Percentiles rank a stretch among this genome's conserved stretches.
Evolutionary conservation across 176 grass and related monocot genomes (phyloP).

Genomic region (Themeda triandra): DNA sequence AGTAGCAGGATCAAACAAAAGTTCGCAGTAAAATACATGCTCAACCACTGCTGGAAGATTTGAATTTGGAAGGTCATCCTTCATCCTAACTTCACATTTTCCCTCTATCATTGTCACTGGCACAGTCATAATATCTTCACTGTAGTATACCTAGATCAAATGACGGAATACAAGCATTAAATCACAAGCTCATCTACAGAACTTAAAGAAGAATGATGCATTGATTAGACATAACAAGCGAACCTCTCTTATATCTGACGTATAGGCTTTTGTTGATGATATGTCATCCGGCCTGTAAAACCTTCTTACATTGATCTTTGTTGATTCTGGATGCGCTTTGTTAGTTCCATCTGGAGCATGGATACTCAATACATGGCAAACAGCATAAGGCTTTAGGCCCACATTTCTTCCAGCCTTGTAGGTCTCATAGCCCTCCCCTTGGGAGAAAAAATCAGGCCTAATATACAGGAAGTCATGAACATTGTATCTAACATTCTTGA

Average conservation of each 20-base stretch:
- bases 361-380: constrained; percentile 53
- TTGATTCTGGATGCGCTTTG: constrained; percentile 30
- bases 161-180: constrained; percentile 4
- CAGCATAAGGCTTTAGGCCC: constrained; percentile 61
- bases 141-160: constrained; percentile 64
- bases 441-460: constrained; percentile 48
- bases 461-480: constrained; percentile 61
- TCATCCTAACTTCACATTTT: constrained; percentile 64
- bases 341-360: constrained; percentile 5
- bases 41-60: constrained; percentile 48
- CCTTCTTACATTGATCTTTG: constrained; percentile 47
- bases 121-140: constrained; percentile 50
- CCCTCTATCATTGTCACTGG: constrained; percentile 54
- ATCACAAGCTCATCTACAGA: background rate
- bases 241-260: constrained; percentile 64
- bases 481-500: constrained; percentile 43
- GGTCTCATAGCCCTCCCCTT: constrained; percentile 31
- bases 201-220: background rate
- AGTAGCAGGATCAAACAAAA: constrained; percentile 58
- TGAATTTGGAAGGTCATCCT: constrained; percentile 40
- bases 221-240: background rate
- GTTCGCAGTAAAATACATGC: constrained; percentile 69
- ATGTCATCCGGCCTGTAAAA: constrained; percentile 77
- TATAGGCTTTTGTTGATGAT: constrained; percentile 63
- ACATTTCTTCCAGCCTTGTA: constrained; percentile 69